A percentile compares a stretch with the other conserved stretches of the same genome.
phyloP scores from a whole-genome alignment of 805 yeast genomes.

The Phaffomyces antillensis region DNA sequence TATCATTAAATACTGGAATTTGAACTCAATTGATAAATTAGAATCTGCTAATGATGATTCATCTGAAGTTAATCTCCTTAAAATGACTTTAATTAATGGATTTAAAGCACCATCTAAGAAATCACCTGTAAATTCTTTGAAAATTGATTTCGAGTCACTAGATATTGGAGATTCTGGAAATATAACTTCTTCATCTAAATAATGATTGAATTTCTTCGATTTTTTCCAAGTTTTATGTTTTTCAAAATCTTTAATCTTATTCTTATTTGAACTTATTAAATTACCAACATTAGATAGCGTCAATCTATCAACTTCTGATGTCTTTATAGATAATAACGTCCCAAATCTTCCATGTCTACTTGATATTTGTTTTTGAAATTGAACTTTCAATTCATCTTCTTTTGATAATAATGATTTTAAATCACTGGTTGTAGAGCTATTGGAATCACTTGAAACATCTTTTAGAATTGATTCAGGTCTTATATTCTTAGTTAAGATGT shows the following conservation, averaged over 20 bases:
- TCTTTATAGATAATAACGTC: slow-evolving; percentile 66
- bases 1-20: slow-evolving; percentile 46
- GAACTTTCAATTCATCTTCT: slow-evolving; percentile 49
- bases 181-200: slow-evolving; percentile 23
- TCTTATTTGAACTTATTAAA: slow-evolving; percentile 35
- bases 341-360: slow-evolving; percentile 91
- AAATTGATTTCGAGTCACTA: slow-evolving; percentile 3
- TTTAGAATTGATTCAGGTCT: slow-evolving; percentile 24
- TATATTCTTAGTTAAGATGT: slow-evolving; percentile 53
- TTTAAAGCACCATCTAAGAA: slow-evolving; percentile 75
- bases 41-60: not conserved
- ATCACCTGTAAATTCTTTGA: slow-evolving; percentile 39
- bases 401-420: slow-evolving; percentile 41
- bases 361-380: slow-evolving; percentile 43
- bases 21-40: not conserved
- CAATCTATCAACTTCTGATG: slow-evolving; percentile 48
- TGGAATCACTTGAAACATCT: not conserved
- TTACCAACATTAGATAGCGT: slow-evolving; percentile 73
- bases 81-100: slow-evolving; percentile 47
- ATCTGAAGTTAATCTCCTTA: slow-evolving; percentile 39
- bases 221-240: slow-evolving; percentile 58
- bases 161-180: slow-evolving; percentile 24
- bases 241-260: slow-evolving; percentile 61
- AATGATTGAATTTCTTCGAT: slow-evolving; percentile 23
- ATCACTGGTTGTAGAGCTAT: not conserved